Percentiles rank a stretch among this genome's conserved stretches.
Evolutionary conservation across 176 grass and related monocot species (phyloP).

Genomic region (Poa annua): DNA sequence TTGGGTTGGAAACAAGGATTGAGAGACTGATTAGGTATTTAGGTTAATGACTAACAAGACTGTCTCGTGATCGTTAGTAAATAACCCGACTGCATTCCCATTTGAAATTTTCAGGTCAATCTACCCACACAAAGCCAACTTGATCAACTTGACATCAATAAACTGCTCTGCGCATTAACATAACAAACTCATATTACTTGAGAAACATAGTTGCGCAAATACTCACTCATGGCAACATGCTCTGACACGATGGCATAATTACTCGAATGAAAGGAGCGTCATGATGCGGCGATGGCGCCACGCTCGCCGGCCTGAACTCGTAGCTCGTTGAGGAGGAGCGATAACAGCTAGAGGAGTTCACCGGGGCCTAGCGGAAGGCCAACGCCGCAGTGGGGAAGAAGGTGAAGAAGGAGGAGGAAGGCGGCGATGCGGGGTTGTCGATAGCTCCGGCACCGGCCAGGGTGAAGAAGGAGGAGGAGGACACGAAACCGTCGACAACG

Average conservation of each 20-base stretch:
- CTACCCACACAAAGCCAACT: slow-evolving; percentile 22
- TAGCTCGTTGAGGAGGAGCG: too few relatives aligned
- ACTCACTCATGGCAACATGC: slow-evolving; percentile 52
- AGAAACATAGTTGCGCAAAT: neutral
- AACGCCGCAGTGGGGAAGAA: too few relatives aligned
- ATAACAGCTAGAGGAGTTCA: too few relatives aligned
- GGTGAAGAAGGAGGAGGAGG: too few relatives aligned
- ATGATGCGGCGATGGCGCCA: too few relatives aligned
- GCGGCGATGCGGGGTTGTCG: too few relatives aligned
- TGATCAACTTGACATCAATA: neutral
- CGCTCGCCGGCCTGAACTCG: too few relatives aligned
- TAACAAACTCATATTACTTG: neutral
- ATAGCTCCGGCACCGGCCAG: too few relatives aligned
- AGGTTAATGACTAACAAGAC: neutral
- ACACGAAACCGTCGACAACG: too few relatives aligned
- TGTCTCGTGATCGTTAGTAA: slow-evolving; percentile 35
- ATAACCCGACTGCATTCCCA: slow-evolving; percentile 42
- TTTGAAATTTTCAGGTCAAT: slow-evolving; percentile 45
- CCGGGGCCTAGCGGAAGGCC: too few relatives aligned
- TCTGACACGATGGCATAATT: slow-evolving; percentile 53
- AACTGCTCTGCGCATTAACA: neutral
- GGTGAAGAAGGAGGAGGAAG: too few relatives aligned
- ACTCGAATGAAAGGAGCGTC: too few relatives aligned
- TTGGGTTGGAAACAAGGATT: neutral
- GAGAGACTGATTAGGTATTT: neutral